Evolutionary conservation across 345 rosid genomes (phyloP), one percentile per base, ranked within the genome.

Genomic region (Excoecaria agallocha): DNA sequence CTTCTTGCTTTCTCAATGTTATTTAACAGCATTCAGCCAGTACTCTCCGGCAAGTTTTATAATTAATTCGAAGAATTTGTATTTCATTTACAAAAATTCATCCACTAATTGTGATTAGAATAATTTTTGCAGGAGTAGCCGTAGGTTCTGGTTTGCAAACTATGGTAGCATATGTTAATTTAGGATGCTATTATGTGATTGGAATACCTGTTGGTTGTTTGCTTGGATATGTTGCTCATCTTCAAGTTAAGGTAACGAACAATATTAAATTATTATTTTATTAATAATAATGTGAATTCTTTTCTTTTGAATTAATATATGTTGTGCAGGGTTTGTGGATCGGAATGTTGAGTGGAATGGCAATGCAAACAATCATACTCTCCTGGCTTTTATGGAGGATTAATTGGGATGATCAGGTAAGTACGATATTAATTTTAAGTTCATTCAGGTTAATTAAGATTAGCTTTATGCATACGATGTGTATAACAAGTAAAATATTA

Each of bases 21-120:
- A 72, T 74, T 93, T 51, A 93, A 89, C 73, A 90, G 92, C 51
- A 59, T 86, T 71, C 92, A 90, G 72, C 84, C 90, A n/a, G 84
- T 92, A 19, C 81, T 90, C 60, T 65, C 89, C 68, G 93, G 92
- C 58, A 76, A 77, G 52, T 24, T 7, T 54, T 17, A 17, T 68
- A 17, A 25, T 51, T 35, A 35, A 25, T 7, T 19, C 2, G 20
- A 55, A 55, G 10, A 43, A 43, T 43, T 43, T 43, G 7, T 9
- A 43, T 43, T 43, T 55, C 19, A 17, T 55, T 3, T 55, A 55
- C 5, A 15, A 55, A 54, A 6, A 3, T 8, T 43, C 8, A 64
- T 50, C 41, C 0, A 4, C 12, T 54, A 22, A 38, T 52, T 37
- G 30, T 30, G 30, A 45, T 8, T 5, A 55, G 19, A 55, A 55